Evolutionary conservation across 23 red algal species (phyloP), one percentile per base, ranked within the genome.

Genomic region (Gracilaria vermiculophylla): DNA sequence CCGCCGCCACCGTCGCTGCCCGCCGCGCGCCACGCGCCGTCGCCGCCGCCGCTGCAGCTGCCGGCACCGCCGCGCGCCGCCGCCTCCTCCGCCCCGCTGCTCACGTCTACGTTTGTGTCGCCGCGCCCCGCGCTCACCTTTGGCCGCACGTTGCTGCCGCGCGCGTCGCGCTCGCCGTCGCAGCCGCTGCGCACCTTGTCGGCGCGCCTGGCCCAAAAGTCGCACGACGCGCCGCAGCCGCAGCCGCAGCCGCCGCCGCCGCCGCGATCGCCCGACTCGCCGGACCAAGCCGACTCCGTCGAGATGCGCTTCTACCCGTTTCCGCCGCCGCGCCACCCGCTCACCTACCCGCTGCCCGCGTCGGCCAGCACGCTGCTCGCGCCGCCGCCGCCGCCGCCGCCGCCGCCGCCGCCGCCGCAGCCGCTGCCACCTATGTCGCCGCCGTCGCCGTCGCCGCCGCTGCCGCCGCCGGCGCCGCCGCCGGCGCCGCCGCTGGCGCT

Each of bases 281-380:
- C 67, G 20, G 67, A 73, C 15, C 19, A 42, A 1, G 11, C 16
- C 2, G 36, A 45, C 67, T 45, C 0, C 37, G 35, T 73, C 37
- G 67, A 73, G 28, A 45, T 73, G 32, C 67, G 67, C 47, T 73
- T 42, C 23, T 73, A 73, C 15, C 67, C 67, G 4, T 73, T 73
- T 47, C 67, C 67, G 2, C 67, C 67, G 5, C 67, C 67, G 20
- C 67, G 67, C 35, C 67, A 73, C 20, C 67, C 67, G 39, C 15
- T 73, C 21, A 73, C 67, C 1, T 73, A 45, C 20, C 67, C 67
- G 10, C 40, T 73, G 14, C 12, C 12, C 6, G 6, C 43, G 5
- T 5, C 12, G 43, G 6, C 5, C 6, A 8, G 6, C 6, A 5
- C 5, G 43, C 12, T 12, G 43, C 43, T 5, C 5, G 5, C 12